Evolutionary conservation across 768 basidiomycete genomes (phyloP).

Genomic region (Mycena metata): DNA sequence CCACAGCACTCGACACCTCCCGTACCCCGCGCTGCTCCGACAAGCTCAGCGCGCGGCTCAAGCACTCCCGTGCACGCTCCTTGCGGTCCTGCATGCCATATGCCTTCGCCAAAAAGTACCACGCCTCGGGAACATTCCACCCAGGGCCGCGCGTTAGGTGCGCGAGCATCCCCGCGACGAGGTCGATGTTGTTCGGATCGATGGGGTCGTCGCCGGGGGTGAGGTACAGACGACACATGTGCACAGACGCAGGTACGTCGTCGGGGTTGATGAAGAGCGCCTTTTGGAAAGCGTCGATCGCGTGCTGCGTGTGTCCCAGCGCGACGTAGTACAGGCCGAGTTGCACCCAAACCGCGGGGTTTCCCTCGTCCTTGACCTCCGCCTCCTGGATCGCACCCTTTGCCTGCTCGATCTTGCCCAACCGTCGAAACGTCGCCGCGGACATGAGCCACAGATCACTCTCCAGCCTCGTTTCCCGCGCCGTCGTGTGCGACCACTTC

Average conservation of each 20-base stretch:
- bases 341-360: constrained; percentile 92
- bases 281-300: constrained; percentile 85
- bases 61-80: constrained; percentile 80
- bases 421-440: constrained; percentile 91
- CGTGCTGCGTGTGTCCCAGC: constrained; percentile 68
- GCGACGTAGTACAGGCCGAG: constrained; percentile 69
- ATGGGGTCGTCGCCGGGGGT: constrained; percentile 43
- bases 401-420: constrained; percentile 92
- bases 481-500: constrained; percentile 58
- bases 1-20: constrained; percentile 72
- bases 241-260: constrained; percentile 82
- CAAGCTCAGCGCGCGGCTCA: constrained; percentile 75
- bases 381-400: constrained; percentile 95
- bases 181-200: constrained; percentile 69
- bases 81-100: constrained; percentile 81
- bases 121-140: constrained; percentile 95
- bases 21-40: constrained; percentile 75
- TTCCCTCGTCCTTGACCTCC: constrained; percentile 87
- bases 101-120: constrained; percentile 91
- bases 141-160: constrained; percentile 83
- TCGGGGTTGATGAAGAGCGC: constrained; percentile 90
- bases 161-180: constrained; percentile 85
- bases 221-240: constrained; percentile 84
- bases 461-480: constrained; percentile 76
- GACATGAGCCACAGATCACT: constrained; percentile 95